These are phyloP conservation scores for Saturnispora sekii DNA, from an alignment of 805 yeast species.

Conservation along the genomic window DNA sequence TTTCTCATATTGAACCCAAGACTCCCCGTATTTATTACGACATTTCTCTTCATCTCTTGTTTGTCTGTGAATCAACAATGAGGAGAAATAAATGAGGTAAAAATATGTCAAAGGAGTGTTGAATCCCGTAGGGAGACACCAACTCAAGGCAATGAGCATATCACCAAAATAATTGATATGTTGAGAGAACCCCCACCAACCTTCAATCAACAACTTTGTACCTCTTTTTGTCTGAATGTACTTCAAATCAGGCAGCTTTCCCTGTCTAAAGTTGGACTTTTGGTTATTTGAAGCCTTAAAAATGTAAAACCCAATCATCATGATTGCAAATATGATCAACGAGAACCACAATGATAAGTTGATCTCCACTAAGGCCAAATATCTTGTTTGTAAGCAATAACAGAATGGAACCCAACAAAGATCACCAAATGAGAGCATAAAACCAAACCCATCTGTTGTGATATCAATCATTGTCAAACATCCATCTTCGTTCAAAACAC, in stretches of 20 bases:
- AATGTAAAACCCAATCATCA: slow-evolving; percentile 55
- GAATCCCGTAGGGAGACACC: slow-evolving; percentile 88
- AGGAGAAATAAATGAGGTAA: slow-evolving; percentile 74
- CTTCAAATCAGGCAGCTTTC: slow-evolving; percentile 57
- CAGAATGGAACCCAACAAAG: slow-evolving; percentile 88
- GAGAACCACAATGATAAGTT: slow-evolving; percentile 37
- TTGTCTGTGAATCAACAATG: slow-evolving; percentile 80
- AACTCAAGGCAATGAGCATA: slow-evolving; percentile 82
- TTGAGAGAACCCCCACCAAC: slow-evolving; percentile 94
- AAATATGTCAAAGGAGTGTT: slow-evolving; percentile 78
- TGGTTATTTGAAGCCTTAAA: slow-evolving; percentile 81
- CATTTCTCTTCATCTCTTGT: slow-evolving; percentile 88
- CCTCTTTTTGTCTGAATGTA: slow-evolving; percentile 68
- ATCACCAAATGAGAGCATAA: slow-evolving; percentile 93
- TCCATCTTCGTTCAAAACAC: slow-evolving; percentile 87
- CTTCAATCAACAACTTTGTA: slow-evolving; percentile 71
- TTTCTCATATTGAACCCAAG: slow-evolving; percentile 76
- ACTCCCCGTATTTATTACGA: slow-evolving; percentile 69
- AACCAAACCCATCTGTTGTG: slow-evolving; percentile 94
- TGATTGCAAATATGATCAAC: slow-evolving; percentile 36
- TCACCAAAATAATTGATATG: slow-evolving; percentile 96
- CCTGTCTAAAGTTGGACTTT: slow-evolving; percentile 74
- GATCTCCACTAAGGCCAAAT: slow-evolving; percentile 54
- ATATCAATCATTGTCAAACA: slow-evolving; percentile 90
- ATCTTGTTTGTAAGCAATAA: slow-evolving; percentile 79